Evolutionary conservation across 345 rosid genomes (phyloP).

Genomic region (Reutealis trisperma): DNA sequence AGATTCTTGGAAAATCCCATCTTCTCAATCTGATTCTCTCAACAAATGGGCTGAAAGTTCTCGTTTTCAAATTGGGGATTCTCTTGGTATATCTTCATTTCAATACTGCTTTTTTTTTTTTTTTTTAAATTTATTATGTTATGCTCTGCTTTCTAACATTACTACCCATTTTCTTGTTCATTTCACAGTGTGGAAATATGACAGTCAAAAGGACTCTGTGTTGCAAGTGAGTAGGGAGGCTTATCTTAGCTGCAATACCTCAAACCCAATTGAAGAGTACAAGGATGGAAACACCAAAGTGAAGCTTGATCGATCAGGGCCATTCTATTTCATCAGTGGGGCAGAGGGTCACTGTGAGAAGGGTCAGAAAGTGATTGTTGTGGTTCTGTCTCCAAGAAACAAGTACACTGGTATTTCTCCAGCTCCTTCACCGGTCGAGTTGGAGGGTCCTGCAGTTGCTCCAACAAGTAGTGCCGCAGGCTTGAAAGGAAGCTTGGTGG

Average conservation of each 20-base stretch:
- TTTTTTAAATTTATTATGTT: background rate
- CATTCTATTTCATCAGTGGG: constrained; percentile 82
- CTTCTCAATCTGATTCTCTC: constrained; percentile 64
- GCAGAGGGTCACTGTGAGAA: constrained; percentile 67
- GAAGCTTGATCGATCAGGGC: constrained; percentile 56
- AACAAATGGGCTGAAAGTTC: constrained; percentile 69
- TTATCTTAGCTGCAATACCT: constrained; percentile 60
- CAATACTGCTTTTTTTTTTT: background rate
- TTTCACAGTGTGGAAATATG: constrained; percentile 65
- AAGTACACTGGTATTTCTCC: constrained; percentile 48
- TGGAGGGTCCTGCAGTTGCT: constrained; percentile 60
- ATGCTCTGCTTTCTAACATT: background rate
- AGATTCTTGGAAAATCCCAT: constrained; percentile 58
- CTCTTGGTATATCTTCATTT: constrained; percentile 44
- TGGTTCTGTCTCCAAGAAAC: constrained; percentile 51
- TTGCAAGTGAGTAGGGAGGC: constrained; percentile 62
- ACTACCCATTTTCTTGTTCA: background rate
- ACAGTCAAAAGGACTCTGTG: constrained; percentile 68
- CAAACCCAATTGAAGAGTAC: constrained; percentile 56
- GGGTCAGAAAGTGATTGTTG: constrained; percentile 71
- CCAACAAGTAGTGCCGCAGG: constrained; percentile 50
- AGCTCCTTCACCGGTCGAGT: constrained; percentile 66
- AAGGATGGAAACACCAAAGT: constrained; percentile 72
- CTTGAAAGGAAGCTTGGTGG: constrained; percentile 26
- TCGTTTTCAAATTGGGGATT: constrained; percentile 64